A percentile compares a stretch with the other conserved stretches of the same genome.
phyloP scores from a whole-genome alignment of 306 rosid genomes.

The Gastrolobium bilobum region DNA sequence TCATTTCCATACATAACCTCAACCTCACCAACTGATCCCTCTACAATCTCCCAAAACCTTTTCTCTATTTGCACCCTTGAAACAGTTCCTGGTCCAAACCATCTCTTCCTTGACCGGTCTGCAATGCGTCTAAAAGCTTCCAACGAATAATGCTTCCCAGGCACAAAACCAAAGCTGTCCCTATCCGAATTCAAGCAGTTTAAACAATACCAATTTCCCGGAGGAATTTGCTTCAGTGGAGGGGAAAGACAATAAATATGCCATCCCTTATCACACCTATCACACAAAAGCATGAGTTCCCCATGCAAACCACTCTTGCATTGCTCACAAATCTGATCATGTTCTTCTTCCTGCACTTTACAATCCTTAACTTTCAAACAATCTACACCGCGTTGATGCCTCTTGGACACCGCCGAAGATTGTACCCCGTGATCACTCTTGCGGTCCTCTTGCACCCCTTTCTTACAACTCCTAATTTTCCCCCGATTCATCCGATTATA shows the following conservation, averaged over 20 bases:
- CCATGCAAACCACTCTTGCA: slow-evolving; percentile 97
- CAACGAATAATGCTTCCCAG: slow-evolving; percentile 78
- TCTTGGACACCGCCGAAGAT: slow-evolving; percentile 59
- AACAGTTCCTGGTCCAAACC: slow-evolving; percentile 91
- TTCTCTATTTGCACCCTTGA: slow-evolving; percentile 91
- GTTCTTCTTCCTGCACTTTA: slow-evolving; percentile 62
- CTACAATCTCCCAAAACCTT: slow-evolving; percentile 98
- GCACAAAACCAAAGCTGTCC: slow-evolving; percentile 95
- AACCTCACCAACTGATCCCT: slow-evolving; percentile 92
- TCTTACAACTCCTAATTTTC: slow-evolving; percentile 55
- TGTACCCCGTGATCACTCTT: slow-evolving; percentile 53
- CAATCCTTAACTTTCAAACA: slow-evolving; percentile 57
- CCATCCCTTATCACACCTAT: slow-evolving; percentile 98
- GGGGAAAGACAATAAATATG: slow-evolving; percentile 96
- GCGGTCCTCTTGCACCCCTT: slow-evolving; percentile 57
- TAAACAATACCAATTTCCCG: slow-evolving; percentile 94
- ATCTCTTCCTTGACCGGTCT: slow-evolving; percentile 82
- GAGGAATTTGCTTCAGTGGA: slow-evolving; percentile 84
- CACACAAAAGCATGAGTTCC: slow-evolving; percentile 95
- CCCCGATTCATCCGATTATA: slow-evolving; percentile 65
- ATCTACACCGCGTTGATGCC: slow-evolving; percentile 57
- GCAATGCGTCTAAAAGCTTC: slow-evolving; percentile 89
- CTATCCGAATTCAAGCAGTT: slow-evolving; percentile 91
- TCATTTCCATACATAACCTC: slow-evolving; percentile 98
- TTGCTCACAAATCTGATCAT: slow-evolving; percentile 93